Evolutionary conservation across 306 rosid genomes (phyloP), one percentile per base, ranked within the genome.

Genomic region (Carpinus fangiana): DNA sequence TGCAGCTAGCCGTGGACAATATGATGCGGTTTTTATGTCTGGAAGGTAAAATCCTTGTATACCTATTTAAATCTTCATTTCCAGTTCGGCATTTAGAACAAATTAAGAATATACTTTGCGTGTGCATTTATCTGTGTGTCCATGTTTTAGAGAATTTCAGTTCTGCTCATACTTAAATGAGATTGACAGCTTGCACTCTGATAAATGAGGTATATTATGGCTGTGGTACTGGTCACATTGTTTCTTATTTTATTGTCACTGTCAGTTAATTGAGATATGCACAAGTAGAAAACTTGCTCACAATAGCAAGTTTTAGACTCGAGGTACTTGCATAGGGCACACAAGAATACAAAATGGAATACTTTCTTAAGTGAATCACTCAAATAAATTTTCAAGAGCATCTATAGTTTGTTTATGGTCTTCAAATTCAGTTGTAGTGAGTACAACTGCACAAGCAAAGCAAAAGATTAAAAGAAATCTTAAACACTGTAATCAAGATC

Each of bases 1-100:
- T 41, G 93, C 96, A 17, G 96, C 98, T 53, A 85, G 96, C 76
- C 92, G 97, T 67, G 98, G 97, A 78, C 90, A 89, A 79, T 92
- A 92, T 64, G 90, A 84, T 84, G 93, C 98, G 70, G 93, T 95
- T 74, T 90, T 95, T 78, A 95, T 95, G 98, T 95, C 98, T 56
- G 98, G 98, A 83, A 95, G 98, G 98, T 95, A 83, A 59, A 68
- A 54, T 45, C 11, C 74, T 36, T 8, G 51, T 73, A 73, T 73
- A 41, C 73, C 72, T 67, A 50, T 76, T 41, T 45, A 38, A 79
- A 65, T 77, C 28, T 38, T 57, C 18, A 45, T 76, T 72, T 80
- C 57, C 59, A 9, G 43, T 67, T 52, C 73, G 31, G 46, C 70
- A 78, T 26, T 76, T 72, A 54, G 26, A 61, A 8, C 65, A 76